phyloP scores from a whole-genome alignment of 176 grass and related monocot species.

The Alopecurus myosuroides region DNA sequence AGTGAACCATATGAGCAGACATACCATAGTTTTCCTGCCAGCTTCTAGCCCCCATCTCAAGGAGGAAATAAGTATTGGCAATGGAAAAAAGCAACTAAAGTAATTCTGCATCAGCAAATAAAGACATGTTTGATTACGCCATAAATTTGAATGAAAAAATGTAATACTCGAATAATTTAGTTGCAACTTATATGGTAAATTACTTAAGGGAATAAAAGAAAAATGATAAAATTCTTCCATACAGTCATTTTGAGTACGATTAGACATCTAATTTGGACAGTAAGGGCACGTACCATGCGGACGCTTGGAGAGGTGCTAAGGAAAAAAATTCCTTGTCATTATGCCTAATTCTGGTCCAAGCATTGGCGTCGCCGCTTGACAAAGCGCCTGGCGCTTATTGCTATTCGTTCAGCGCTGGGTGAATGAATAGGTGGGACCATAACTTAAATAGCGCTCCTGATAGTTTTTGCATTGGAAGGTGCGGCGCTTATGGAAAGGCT shows the following conservation, averaged over 20 bases:
- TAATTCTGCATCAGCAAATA: conserved; percentile 63
- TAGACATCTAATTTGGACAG: background rate
- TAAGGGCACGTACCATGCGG: no score
- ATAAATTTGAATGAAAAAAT: background rate
- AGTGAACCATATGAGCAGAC: conserved; percentile 11
- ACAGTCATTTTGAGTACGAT: background rate
- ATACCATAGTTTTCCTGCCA: conserved; percentile 86
- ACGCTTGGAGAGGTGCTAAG: no score
- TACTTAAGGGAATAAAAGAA: background rate
- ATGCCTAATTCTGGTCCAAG: no score
- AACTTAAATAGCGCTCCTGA: no score
- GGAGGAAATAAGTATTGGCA: conserved; percentile 93
- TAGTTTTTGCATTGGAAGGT: no score
- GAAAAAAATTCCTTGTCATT: no score
- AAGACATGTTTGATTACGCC: background rate
- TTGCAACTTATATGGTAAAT: background rate
- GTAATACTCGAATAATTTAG: background rate
- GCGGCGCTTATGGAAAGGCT: no score
- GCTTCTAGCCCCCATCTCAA: conserved; percentile 83
- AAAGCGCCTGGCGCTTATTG: no score
- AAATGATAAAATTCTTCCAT: background rate
- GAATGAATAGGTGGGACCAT: no score
- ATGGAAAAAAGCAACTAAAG: conserved; percentile 84
- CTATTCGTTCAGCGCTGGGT: no score
- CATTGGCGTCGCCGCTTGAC: no score